Evolutionary conservation across 2,329 filamentous ascomycete species (phyloP).

Genomic region (Cercospora canescens): DNA sequence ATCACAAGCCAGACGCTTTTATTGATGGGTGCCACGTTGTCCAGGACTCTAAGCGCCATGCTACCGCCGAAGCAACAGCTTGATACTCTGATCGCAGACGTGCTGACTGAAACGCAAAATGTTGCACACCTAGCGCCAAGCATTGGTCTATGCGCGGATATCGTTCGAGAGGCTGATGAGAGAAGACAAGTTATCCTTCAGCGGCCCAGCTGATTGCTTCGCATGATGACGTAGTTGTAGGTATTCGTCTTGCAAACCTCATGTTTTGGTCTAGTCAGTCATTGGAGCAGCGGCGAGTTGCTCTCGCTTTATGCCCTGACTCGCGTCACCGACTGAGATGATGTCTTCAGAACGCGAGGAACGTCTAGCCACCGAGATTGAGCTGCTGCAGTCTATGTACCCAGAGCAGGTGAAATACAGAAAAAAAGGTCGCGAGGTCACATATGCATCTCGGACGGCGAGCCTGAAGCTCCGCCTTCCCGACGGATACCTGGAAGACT

Average conservation of each 20-base stretch:
- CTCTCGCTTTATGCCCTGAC: background rate
- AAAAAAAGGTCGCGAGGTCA: slow-evolving; percentile 39
- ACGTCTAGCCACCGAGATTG: slow-evolving; percentile 39
- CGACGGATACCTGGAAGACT: slow-evolving; percentile 39
- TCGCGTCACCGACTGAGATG: background rate
- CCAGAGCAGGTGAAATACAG: slow-evolving; percentile 41
- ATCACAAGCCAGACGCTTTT: slow-evolving; percentile 80
- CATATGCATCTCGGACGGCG: slow-evolving; percentile 32
- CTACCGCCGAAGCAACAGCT: slow-evolving; percentile 59
- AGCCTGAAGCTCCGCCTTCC: slow-evolving; percentile 41
- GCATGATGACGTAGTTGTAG: slow-evolving; percentile 1
- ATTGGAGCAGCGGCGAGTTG: background rate
- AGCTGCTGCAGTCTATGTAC: slow-evolving; percentile 48
- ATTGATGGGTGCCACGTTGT: slow-evolving; percentile 84
- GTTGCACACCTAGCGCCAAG: slow-evolving; percentile 76
- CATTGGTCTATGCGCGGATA: slow-evolving; percentile 73
- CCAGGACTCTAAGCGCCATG: slow-evolving; percentile 67
- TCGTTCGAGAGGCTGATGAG: slow-evolving; percentile 74
- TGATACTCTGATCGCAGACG: slow-evolving; percentile 75
- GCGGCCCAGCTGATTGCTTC: slow-evolving; percentile 13
- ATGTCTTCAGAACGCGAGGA: slow-evolving; percentile 14
- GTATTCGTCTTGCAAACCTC: background rate
- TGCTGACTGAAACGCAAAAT: slow-evolving; percentile 72
- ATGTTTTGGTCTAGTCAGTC: background rate
- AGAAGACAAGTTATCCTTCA: slow-evolving; percentile 61